Conservation (phyloP, 2,329 filamentous ascomycete species). For the Zopfia rhizophila region DNA sequence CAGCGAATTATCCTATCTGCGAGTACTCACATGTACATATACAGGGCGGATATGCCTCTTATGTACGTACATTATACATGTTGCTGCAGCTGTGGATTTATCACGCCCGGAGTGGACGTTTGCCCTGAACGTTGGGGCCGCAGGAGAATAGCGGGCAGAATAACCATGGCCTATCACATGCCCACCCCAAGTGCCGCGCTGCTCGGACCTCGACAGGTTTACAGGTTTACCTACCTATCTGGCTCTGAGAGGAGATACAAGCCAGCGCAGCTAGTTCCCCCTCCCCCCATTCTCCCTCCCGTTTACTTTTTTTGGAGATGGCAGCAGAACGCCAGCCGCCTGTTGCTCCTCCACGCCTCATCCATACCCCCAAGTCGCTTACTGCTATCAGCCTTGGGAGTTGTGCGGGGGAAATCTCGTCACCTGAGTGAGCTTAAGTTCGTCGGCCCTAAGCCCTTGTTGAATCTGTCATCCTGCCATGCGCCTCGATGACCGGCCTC, state of each 20-base stretch:
- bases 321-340: conserved; percentile 21
- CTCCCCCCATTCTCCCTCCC: background rate
- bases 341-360: conserved; percentile 15
- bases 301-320: conserved; percentile 33
- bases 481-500: conserved; percentile 51
- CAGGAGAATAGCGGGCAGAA: no score
- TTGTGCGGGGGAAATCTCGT: conserved; percentile 29
- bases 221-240: conserved; percentile 3
- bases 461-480: conserved; percentile 43
- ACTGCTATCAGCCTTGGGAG: conserved; percentile 13
- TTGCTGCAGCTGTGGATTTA: no score
- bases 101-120: no score
- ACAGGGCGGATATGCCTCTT: no score
- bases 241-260: conserved; percentile 28
- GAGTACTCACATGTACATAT: no score
- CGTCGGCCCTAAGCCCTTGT: background rate
- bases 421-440: background rate
- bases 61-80: no score
- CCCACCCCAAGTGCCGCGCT: background rate
- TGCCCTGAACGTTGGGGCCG: no score
- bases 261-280: conserved; percentile 12
- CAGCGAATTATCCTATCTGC: no score
- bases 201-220: background rate
- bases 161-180: no score
- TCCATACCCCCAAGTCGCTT: conserved; percentile 23